Evolutionary conservation across 257 asterid species (phyloP).

Genomic region (Gentiana macrophylla): DNA sequence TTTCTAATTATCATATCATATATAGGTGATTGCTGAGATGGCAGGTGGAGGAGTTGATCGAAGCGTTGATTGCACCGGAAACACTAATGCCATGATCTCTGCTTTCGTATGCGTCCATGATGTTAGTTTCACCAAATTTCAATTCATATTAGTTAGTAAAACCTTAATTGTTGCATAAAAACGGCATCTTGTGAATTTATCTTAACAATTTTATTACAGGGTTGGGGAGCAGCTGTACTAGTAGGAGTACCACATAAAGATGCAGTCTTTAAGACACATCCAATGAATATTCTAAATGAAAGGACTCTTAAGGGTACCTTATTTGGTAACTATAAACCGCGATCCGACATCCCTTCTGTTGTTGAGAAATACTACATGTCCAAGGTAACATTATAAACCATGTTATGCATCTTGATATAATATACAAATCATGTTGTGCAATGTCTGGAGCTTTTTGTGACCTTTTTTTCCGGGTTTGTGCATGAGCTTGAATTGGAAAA

Average conservation of each 20-base stretch:
- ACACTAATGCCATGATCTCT: conserved; percentile 62
- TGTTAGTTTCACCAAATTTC: conserved; percentile 15
- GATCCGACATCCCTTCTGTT: conserved; percentile 46
- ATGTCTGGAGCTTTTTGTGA: too few species aligned
- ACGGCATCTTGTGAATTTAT: neutral
- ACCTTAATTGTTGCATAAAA: too few species aligned
- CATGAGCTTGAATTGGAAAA: too few species aligned
- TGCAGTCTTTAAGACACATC: conserved; percentile 49
- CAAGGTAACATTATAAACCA: conserved; percentile 22
- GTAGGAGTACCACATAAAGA: conserved; percentile 68
- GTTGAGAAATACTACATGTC: conserved; percentile 62
- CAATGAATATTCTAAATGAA: conserved; percentile 51
- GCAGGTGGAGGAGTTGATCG: conserved; percentile 70
- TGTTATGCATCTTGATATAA: too few species aligned
- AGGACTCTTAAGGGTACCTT: conserved; percentile 71
- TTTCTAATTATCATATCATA: neutral
- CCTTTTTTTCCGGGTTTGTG: too few species aligned
- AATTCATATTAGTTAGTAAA: too few species aligned
- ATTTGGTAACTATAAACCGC: conserved; percentile 69
- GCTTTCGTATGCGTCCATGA: conserved; percentile 85
- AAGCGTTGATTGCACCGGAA: conserved; percentile 76
- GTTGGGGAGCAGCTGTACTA: conserved; percentile 83
- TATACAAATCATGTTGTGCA: too few species aligned
- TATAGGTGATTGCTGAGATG: conserved; percentile 58
- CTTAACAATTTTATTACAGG: conserved; percentile 13